Evolutionary conservation across 495 filamentous ascomycete species (phyloP), one percentile per base, ranked within the genome.

Genomic region (Opeltia flavorubescens): DNA sequence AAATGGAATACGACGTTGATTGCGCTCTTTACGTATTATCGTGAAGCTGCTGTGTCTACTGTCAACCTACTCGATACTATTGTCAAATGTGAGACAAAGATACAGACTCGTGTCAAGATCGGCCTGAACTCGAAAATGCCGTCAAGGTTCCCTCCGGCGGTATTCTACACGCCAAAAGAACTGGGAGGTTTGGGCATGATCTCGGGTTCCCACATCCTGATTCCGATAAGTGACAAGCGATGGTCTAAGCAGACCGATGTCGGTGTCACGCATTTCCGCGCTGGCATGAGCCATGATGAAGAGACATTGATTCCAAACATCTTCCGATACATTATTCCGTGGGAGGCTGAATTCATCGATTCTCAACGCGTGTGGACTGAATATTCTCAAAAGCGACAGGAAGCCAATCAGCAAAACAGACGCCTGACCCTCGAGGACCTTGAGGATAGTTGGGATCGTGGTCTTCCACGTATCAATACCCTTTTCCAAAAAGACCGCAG

Each of bases 71-170:
- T 99, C 2, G 93, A 99, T 59, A 96, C 89, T 1, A 99, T 99
- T 53, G 93, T 99, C 55, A 99, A 99, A 64, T 96, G 93, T 57
- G 93, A 99, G 66, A 99, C 93, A 11, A 99, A 99, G 71, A 99
- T 99, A 46, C 93, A 99, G 66, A 99, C 93, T 6, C 78, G 93
- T 50, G 93, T 99, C 53, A 99, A 99, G 75, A 99, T 99, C 51
- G 93, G 93, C 4, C 63, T 99, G 54, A 99, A 99, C 66, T 96
- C 91, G 3, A 99, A 99, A 69, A 99, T 99, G 93, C 93, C 93
- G 36, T 95, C 89, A 4, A 84, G 93, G 70, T 99, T 99, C 70
- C 93, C 91, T 18, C 93, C 93, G 7, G 93, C 93, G 5, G 93
- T 99, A 9, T 99, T 99, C 66, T 99, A 99, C 60, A 99, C 93